These are phyloP conservation scores for Saturnispora zaruensis DNA, from an alignment of 805 yeast species.

Conservation along the genomic window DNA sequence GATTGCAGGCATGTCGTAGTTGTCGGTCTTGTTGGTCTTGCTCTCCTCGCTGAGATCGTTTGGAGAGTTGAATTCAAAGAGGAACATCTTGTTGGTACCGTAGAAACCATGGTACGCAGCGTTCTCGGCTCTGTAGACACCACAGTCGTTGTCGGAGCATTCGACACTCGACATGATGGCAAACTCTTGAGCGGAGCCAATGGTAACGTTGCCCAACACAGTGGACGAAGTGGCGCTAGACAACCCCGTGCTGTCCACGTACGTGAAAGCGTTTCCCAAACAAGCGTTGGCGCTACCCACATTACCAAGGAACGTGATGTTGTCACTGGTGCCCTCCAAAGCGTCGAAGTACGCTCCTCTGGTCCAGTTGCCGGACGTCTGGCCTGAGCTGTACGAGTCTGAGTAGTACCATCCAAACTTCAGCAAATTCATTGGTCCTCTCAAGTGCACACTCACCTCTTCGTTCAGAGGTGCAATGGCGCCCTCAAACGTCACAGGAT, in stretches of 20 bases:
- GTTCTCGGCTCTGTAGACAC: conserved; percentile 65
- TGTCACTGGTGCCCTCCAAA: conserved; percentile 38
- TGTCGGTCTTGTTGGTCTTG: conserved; percentile 25
- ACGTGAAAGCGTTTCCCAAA: conserved; percentile 60
- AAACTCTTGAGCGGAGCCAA: conserved; percentile 53
- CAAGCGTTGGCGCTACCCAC: conserved; percentile 57
- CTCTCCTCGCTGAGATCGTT: conserved; percentile 33
- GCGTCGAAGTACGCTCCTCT: conserved; percentile 56
- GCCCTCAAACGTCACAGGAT: conserved; percentile 39
- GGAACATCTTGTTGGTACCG: conserved; percentile 61
- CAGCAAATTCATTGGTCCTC: conserved; percentile 61
- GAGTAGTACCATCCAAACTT: conserved; percentile 57
- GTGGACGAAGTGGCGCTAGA: conserved; percentile 38
- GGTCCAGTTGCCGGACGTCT: conserved; percentile 41
- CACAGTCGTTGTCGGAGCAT: conserved; percentile 68
- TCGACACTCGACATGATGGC: conserved; percentile 49
- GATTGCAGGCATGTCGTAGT: conserved; percentile 64
- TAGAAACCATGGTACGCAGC: conserved; percentile 68
- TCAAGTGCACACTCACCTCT: conserved; percentile 66
- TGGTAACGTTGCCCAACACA: conserved; percentile 37
- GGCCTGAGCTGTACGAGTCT: conserved; percentile 31
- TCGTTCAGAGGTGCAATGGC: conserved; percentile 57
- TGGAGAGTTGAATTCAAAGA: conserved; percentile 65
- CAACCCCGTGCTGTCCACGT: conserved; percentile 50
- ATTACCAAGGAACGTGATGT: conserved; percentile 58